These are phyloP conservation scores for Microcera coccophila DNA, from an alignment of 2,329 filamentous ascomycete species.

Conservation along the genomic window DNA sequence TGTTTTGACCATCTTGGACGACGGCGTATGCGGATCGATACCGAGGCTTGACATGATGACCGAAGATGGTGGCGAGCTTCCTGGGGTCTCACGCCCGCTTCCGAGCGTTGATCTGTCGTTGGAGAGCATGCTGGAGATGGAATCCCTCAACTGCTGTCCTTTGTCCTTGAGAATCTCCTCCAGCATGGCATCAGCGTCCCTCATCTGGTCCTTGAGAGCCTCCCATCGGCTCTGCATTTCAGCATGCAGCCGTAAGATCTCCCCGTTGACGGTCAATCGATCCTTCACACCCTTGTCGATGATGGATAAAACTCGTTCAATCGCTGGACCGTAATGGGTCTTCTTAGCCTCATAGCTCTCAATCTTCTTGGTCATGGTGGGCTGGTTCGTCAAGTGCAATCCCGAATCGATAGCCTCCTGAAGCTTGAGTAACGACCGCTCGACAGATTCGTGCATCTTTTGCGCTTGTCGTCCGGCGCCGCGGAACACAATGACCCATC, in stretches of 20 bases:
- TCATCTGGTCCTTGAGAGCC: slow-evolving; percentile 70
- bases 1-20: slow-evolving; percentile 39
- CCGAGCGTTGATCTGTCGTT: slow-evolving; percentile 70
- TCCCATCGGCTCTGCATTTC: slow-evolving; percentile 84
- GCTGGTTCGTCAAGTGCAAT: slow-evolving; percentile 67
- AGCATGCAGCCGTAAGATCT: slow-evolving; percentile 79
- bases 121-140: slow-evolving; percentile 86
- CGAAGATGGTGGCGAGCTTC: slow-evolving; percentile 61
- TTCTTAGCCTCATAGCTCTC: slow-evolving; percentile 95
- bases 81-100: slow-evolving; percentile 67
- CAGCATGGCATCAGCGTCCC: slow-evolving; percentile 68
- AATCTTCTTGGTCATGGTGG: slow-evolving; percentile 72
- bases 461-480: slow-evolving; percentile 87
- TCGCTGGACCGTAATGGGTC: slow-evolving; percentile 86
- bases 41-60: slow-evolving; percentile 57
- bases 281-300: slow-evolving; percentile 96
- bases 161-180: slow-evolving; percentile 67
- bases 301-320: slow-evolving; percentile 84
- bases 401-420: slow-evolving; percentile 73
- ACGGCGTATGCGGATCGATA: slow-evolving; percentile 45
- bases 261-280: slow-evolving; percentile 92
- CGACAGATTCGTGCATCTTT: slow-evolving; percentile 95
- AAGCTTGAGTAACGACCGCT: slow-evolving; percentile 78
- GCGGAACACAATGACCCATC: slow-evolving; percentile 93
- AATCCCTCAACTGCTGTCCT: slow-evolving; percentile 79